Evolutionary conservation across 495 filamentous ascomycete species (phyloP).

Genomic region (Daldinia loculata): DNA sequence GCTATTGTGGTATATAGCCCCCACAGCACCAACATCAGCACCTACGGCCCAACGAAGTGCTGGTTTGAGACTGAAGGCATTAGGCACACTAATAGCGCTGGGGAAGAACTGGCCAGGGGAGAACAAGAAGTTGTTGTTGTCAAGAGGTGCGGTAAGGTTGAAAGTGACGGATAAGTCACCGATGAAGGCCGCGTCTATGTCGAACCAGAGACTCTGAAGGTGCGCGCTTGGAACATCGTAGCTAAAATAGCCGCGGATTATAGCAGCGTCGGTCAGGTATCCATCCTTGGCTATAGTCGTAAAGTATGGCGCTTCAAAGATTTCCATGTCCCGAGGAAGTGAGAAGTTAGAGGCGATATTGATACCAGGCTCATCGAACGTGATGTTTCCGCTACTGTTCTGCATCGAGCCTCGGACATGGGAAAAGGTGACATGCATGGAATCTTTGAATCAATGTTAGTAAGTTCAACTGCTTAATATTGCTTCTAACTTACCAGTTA

Average conservation of each 20-base stretch:
- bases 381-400: slow-evolving; percentile 34
- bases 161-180: slow-evolving; percentile 40
- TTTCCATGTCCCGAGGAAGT: slow-evolving; percentile 32
- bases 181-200: slow-evolving; percentile 44
- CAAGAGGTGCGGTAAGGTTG: slow-evolving; percentile 31
- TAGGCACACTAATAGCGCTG: slow-evolving; percentile 37
- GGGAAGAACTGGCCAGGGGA: slow-evolving; percentile 40
- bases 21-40: slow-evolving; percentile 40
- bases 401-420: slow-evolving; percentile 25
- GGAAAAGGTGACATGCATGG: slow-evolving; percentile 35
- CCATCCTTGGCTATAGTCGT: slow-evolving; percentile 36
- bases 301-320: slow-evolving; percentile 39
- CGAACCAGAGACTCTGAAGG: slow-evolving; percentile 43
- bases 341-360: slow-evolving; percentile 40
- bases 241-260: slow-evolving; percentile 45
- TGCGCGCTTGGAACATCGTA: slow-evolving; percentile 40
- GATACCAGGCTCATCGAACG: slow-evolving; percentile 39
- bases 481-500: slow-evolving; percentile 40
- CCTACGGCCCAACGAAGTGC: slow-evolving; percentile 40
- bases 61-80: slow-evolving; percentile 41
- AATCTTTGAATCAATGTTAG: slow-evolving; percentile 20
- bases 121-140: slow-evolving; percentile 32
- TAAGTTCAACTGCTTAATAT: neutral
- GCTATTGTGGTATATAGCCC: slow-evolving; percentile 31
- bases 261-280: slow-evolving; percentile 37